Conservation (phyloP, 257 asterid species). For the Cordia subcordata region DNA sequence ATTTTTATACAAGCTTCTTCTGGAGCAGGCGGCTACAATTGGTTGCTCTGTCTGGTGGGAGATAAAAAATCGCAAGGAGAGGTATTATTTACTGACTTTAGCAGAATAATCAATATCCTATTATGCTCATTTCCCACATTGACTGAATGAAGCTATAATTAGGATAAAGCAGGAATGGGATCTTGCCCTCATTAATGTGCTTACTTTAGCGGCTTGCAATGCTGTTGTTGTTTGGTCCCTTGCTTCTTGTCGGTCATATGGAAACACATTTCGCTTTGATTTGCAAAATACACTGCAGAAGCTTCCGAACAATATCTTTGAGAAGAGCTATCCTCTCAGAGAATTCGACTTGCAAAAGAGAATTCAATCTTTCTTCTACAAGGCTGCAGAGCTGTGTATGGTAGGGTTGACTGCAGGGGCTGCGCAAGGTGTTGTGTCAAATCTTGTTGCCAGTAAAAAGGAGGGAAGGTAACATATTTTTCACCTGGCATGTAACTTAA, state of each 20-base stretch:
- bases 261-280: constrained; percentile 87
- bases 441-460: constrained; percentile 72
- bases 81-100: constrained; percentile 41
- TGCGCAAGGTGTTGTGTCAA: constrained; percentile 80
- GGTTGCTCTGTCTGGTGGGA: constrained; percentile 98
- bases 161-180: constrained; percentile 99
- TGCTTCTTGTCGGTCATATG: constrained; percentile 98
- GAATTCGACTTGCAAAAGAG: constrained; percentile 91
- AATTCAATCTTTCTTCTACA: constrained; percentile 74
- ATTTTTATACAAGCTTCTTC: constrained; percentile 67
- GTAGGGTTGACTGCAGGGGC: constrained; percentile 92
- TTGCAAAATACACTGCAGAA: constrained; percentile 94
- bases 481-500: neutral
- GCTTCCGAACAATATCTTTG: constrained; percentile 95
- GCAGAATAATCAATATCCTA: neutral
- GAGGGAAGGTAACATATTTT: constrained; percentile 79
- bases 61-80: constrained; percentile 85
- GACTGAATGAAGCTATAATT: constrained; percentile 16
- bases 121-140: constrained; percentile 4
- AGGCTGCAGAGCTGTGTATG: constrained; percentile 93
- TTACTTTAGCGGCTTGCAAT: constrained; percentile 88
- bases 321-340: constrained; percentile 79
- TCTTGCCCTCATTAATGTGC: constrained; percentile 91
- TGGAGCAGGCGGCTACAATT: constrained; percentile 85
- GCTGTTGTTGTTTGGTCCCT: constrained; percentile 89